Conservation (phyloP, 2,329 filamentous ascomycete species). For the Juglanconis juglandina region DNA sequence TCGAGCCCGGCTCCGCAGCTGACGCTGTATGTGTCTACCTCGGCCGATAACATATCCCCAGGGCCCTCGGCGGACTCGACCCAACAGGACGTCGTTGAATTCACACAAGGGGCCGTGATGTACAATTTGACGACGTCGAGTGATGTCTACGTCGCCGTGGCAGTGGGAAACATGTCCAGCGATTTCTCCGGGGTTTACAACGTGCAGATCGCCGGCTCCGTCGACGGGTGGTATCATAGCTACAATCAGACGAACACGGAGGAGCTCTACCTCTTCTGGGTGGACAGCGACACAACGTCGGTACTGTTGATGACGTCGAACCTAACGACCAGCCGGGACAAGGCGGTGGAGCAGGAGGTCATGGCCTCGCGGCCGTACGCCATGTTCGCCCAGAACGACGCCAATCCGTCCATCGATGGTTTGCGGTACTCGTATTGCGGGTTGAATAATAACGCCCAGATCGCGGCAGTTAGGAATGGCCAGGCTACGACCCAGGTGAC, state of each 20-base stretch:
- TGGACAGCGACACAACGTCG: slow-evolving; percentile 79
- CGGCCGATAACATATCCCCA: slow-evolving; percentile 59
- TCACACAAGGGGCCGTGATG: slow-evolving; percentile 69
- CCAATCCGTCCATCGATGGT: slow-evolving; percentile 60
- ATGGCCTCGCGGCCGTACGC: slow-evolving; percentile 63
- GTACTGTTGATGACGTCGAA: slow-evolving; percentile 77
- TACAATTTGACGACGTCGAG: slow-evolving; percentile 57
- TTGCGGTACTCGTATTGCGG: slow-evolving; percentile 81
- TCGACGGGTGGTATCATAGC: slow-evolving; percentile 72
- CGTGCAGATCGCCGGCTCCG: slow-evolving; percentile 77
- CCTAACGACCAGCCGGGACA: slow-evolving; percentile 55
- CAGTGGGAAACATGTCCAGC: slow-evolving; percentile 63
- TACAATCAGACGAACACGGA: slow-evolving; percentile 47
- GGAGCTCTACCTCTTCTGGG: slow-evolving; percentile 64
- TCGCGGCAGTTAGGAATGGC: slow-evolving; percentile 55
- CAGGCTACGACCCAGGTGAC: slow-evolving; percentile 45
- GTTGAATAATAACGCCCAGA: slow-evolving; percentile 62
- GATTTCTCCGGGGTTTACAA: slow-evolving; percentile 67
- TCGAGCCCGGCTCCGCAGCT: slow-evolving; percentile 64
- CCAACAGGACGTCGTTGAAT: slow-evolving; percentile 44
- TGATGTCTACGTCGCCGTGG: slow-evolving; percentile 73
- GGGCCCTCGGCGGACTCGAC: slow-evolving; percentile 54
- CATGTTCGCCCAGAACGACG: slow-evolving; percentile 68
- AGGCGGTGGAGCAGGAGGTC: slow-evolving; percentile 50
- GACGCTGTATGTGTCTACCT: slow-evolving; percentile 71